phyloP scores from a whole-genome alignment of 805 yeast genomes.

The Citeromyces nyonsensis region DNA sequence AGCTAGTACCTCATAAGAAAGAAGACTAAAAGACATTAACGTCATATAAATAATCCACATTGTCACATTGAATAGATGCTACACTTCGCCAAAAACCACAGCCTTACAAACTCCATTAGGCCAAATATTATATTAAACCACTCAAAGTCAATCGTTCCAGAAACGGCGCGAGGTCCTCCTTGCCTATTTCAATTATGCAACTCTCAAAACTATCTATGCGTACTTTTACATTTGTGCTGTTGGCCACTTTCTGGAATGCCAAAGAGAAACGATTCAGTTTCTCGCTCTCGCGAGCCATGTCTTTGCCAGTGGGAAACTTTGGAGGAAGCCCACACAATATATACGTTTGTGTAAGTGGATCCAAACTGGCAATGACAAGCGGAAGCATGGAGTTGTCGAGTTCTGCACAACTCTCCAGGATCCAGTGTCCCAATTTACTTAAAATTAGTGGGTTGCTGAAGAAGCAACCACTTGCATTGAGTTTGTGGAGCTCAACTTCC shows the following conservation, averaged over 20 bases:
- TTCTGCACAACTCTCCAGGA: conserved; percentile 79
- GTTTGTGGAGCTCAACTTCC: conserved; percentile 13
- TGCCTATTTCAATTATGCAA: conserved; percentile 77
- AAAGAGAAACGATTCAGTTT: conserved; percentile 72
- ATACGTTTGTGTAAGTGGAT: conserved; percentile 59
- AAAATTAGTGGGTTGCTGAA: conserved; percentile 81
- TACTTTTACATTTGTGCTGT: conserved; percentile 72
- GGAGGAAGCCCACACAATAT: conserved; percentile 86
- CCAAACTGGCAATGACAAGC: conserved; percentile 72
- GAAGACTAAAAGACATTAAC: too few species aligned
- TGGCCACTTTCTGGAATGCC: conserved; percentile 83
- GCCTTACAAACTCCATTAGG: too few species aligned
- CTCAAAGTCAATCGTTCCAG: conserved; percentile 70
- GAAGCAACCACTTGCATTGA: conserved; percentile 51
- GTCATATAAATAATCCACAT: too few species aligned
- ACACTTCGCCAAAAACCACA: too few species aligned
- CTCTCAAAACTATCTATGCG: conserved; percentile 92
- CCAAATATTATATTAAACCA: conserved; percentile 35
- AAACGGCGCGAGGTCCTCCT: conserved; percentile 80
- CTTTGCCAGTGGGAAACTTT: conserved; percentile 35
- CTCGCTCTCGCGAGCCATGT: conserved; percentile 15
- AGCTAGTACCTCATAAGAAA: too few species aligned
- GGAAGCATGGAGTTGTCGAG: conserved; percentile 58
- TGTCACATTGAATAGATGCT: too few species aligned
- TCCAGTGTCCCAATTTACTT: conserved; percentile 79